Evolutionary conservation across 2,329 filamentous ascomycete genomes (phyloP).

Genomic region (Hypoxylon sp.): DNA sequence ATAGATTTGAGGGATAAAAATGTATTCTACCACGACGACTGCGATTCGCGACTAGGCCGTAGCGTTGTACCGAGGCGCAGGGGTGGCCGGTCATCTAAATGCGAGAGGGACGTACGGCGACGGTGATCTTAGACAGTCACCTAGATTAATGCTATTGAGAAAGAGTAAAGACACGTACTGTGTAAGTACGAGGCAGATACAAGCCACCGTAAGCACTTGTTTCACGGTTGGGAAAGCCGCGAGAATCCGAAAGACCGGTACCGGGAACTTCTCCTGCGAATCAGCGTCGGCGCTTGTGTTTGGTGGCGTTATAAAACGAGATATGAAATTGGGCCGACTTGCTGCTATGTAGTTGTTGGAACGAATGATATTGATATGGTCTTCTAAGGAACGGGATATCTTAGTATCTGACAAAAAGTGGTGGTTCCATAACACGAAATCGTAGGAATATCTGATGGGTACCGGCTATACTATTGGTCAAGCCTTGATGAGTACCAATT

Average conservation of each 20-base stretch:
- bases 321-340: constrained; percentile 5
- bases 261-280: not conserved
- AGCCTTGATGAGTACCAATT: not conserved
- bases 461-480: not conserved
- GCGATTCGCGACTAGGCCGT: too few species aligned
- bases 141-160: not conserved
- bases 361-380: not conserved
- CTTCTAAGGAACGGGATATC: too few species aligned
- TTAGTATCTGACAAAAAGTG: not conserved
- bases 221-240: constrained; percentile 7
- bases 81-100: not conserved
- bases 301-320: not conserved
- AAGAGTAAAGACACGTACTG: not conserved
- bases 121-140: constrained; percentile 1
- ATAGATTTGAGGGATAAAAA: not conserved
- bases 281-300: not conserved
- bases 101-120: not conserved
- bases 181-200: not conserved
- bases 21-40: too few species aligned
- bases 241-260: constrained; percentile 13
- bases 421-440: not conserved
- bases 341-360: constrained; percentile 1
- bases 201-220: constrained; percentile 7
- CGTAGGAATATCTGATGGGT: not conserved
- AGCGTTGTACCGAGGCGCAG: not conserved